Evolutionary conservation across 768 basidiomycete species (phyloP), one percentile per base, ranked within the genome.

Genomic region (Agaricus sinodeliciosus): DNA sequence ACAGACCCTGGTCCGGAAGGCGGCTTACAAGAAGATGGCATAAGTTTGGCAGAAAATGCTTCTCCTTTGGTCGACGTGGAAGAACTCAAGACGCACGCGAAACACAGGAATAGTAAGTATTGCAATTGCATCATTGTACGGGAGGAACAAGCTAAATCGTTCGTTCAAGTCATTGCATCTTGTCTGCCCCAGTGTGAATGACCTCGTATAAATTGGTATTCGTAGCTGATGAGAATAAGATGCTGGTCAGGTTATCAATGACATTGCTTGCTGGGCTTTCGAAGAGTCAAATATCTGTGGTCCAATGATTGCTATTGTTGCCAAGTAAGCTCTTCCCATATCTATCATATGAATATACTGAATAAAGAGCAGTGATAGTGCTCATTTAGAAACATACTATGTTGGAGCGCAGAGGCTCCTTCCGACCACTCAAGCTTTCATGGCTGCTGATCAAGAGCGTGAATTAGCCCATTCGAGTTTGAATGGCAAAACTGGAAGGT

Each of bases 101-200:
- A 36, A 51, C 34, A n/a, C 8, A 44, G 25, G 3, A 51, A 51
- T 16, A 26, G 50, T 37, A 12, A 22, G 47, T 37, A 12, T 22
- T 18, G 19, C 27, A 16, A 9, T 11, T 22, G 26, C 31, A 15
- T 25, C 9, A 7, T 12, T 16, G 13, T 15, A 44, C 15, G 27
- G 34, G 31, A 31, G 31, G 7, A 42, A 37, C 19, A 9, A 16
- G 7, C 31, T n/a, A 42, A 51, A 12, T 18, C 15, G 11, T 4
- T 44, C 31, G 18, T 19, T 11, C n/a, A 22, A 51, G 50, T 18
- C 13, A 44, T 51, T 36, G 35, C 43, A 25, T 12, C 15, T 26
- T 51, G 50, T 51, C 18, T 41, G 6, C 31, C 50, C 43, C 31
- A 35, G 25, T 22, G 50, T 44, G 31, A 51, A 43, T 34, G 28